Percentiles rank a stretch among this genome's conserved stretches.
These are phyloP conservation scores for Xylariaceae sp. DNA, from an alignment of 2,329 filamentous ascomycete species.

Conservation along the genomic window DNA sequence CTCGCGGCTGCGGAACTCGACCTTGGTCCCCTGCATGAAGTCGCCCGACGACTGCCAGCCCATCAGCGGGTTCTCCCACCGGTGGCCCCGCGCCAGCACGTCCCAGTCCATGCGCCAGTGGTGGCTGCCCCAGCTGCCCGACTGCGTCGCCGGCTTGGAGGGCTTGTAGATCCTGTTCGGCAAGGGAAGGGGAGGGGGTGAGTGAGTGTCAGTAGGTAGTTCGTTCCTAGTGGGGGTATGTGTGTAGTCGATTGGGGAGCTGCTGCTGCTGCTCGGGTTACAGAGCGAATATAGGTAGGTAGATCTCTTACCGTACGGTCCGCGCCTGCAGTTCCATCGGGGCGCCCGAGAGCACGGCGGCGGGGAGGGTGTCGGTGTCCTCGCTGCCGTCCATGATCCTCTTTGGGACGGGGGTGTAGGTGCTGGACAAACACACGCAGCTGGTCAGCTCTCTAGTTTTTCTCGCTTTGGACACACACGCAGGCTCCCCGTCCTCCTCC, in stretches of 20 bases:
- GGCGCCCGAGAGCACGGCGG: conserved; percentile 82
- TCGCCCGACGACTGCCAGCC: conserved; percentile 97
- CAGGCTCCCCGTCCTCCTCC: no score
- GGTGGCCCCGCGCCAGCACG: conserved; percentile 79
- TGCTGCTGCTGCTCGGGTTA: no score
- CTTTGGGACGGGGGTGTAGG: conserved; percentile 86
- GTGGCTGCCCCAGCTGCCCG: conserved; percentile 74
- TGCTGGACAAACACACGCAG: conserved; percentile 40
- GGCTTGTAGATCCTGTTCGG: conserved; percentile 76
- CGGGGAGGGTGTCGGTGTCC: conserved; percentile 64
- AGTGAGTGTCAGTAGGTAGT: no score
- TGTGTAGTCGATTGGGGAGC: no score
- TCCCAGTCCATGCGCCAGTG: conserved; percentile 99
- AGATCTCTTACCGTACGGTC: conserved; percentile 78
- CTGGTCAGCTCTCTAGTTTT: conserved; percentile 2
- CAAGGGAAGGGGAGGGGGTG: conserved; percentile 4
- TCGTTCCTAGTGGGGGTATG: no score
- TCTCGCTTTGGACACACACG: no score
- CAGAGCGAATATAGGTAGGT: no score
- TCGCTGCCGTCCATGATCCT: conserved; percentile 88
- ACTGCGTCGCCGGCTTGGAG: conserved; percentile 92
- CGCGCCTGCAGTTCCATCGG: conserved; percentile 90
- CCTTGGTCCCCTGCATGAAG: conserved; percentile 85
- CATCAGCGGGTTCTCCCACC: conserved; percentile 98
- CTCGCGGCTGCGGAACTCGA: conserved; percentile 89